These are phyloP conservation scores for Rhazya stricta DNA, from an alignment of 257 asterid species.

Conservation along the genomic window DNA sequence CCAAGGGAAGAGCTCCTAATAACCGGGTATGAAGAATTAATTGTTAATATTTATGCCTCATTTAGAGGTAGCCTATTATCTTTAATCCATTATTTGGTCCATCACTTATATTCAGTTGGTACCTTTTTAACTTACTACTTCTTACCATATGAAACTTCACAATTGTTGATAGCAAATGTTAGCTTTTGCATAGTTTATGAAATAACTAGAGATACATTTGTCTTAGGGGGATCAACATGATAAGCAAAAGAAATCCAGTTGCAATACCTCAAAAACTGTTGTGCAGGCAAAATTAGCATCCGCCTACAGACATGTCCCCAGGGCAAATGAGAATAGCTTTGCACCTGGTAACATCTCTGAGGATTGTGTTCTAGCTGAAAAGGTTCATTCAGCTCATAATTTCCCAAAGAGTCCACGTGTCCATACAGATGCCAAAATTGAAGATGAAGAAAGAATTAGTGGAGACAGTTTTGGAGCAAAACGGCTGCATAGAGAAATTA, in stretches of 20 bases:
- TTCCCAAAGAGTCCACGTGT: slow-evolving; percentile 26
- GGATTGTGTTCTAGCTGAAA: slow-evolving; percentile 44
- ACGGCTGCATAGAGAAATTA: slow-evolving; percentile 48
- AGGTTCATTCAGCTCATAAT: slow-evolving; percentile 28
- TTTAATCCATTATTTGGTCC: background rate
- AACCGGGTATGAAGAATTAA: slow-evolving; percentile 41
- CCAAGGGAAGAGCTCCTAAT: slow-evolving; percentile 29
- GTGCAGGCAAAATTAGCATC: slow-evolving; percentile 61
- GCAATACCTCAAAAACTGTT: slow-evolving; percentile 43
- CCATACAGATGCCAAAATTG: slow-evolving; percentile 31
- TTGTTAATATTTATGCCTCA: slow-evolving; percentile 6
- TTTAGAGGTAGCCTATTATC: background rate
- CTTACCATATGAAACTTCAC: background rate
- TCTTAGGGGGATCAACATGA: slow-evolving; percentile 49
- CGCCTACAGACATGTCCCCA: slow-evolving; percentile 46
- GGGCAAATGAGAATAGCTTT: slow-evolving; percentile 32
- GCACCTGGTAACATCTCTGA: slow-evolving; percentile 39
- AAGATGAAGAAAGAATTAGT: slow-evolving; percentile 47
- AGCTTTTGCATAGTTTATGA: background rate
- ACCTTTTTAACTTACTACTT: background rate
- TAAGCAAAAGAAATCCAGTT: slow-evolving; percentile 30
- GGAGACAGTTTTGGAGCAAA: slow-evolving; percentile 46
- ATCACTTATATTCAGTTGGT: background rate
- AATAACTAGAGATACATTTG: slow-evolving; percentile 10
- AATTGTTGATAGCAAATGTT: background rate